Base-by-base conservation (phyloP, 2,329 filamentous ascomycete species). In the Scedosporium minutisporum region DNA sequence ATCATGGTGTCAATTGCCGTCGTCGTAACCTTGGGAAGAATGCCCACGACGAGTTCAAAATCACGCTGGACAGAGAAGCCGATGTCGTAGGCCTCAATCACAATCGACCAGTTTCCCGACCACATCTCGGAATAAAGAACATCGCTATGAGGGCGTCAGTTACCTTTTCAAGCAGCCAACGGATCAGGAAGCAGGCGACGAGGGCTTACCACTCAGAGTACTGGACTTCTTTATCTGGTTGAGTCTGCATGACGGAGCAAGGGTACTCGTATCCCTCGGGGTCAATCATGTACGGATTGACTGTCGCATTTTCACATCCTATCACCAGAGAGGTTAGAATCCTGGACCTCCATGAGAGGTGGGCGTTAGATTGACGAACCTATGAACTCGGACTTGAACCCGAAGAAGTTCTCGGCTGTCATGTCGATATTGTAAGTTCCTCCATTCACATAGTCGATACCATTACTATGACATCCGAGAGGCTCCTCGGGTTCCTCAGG, bases 371-470 rank as follows among this genome's bases (percentile, higher is more conserved):
- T 48, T 23, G 12, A 9, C 61, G 9, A 58, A 62, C 61, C 61
- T n/a, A 38, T 44, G 41, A 62, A 62, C n/a, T 18, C 41, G n/a
- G 61, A 62, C 27, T 29, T 62, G 61, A 62, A 62, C 10, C 18
- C 51, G 42, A 62, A 62, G 38, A 62, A 62, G 14, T 62, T 41
- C 27, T 62, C 61, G 4, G 42, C 44, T 6, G 61, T 62, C 16
- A 57, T 29, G 38, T 62, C 55, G 21, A 62, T 62, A n/a, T 58
- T 62, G 61, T 62, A 62, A 27, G 53, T 62, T 21, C 61, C 61
- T 9, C 61, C 61, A 58, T 62, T 44, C 7, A 27, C 29, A 23
- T 62, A 62, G 21, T 62, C 61, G 18, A 58, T 41, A 48, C 61
- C 61, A 18, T 21, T 58, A 44, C 61, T 58, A 7, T 44, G 51